Conservation (phyloP, 2,329 filamentous ascomycete genomes). For the Aspergillus sp. region DNA sequence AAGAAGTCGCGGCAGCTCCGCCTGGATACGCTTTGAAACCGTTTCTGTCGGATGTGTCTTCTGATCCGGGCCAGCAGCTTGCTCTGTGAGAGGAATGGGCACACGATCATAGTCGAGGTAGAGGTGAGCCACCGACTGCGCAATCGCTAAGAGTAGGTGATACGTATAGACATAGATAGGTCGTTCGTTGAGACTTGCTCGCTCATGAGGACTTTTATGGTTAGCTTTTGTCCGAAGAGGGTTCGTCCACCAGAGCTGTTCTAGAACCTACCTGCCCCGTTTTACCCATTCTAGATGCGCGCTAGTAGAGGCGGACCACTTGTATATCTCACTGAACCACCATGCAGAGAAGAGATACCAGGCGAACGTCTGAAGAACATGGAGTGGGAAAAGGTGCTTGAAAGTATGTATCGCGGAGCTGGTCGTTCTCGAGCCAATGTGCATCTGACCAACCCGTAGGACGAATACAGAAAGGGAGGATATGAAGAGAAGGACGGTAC, state of each 20-base stretch:
- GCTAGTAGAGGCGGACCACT: constrained; percentile 67
- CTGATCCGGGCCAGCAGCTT: constrained; percentile 37
- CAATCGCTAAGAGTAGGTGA: constrained; percentile 68
- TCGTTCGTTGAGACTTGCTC: constrained; percentile 80
- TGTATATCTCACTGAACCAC: constrained; percentile 79
- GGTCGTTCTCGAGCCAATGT: constrained; percentile 74
- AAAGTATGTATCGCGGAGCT: constrained; percentile 70
- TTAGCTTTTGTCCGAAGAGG: constrained; percentile 7
- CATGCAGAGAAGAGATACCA: constrained; percentile 80
- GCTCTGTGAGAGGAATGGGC: constrained; percentile 52
- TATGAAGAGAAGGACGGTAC: constrained; percentile 75
- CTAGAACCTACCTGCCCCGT: constrained; percentile 61
- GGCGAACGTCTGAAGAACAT: constrained; percentile 70
- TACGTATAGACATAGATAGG: constrained; percentile 78
- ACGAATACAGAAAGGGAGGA: constrained; percentile 79
- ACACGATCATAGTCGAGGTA: constrained; percentile 75
- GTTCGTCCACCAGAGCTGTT: not conserved
- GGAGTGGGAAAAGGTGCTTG: constrained; percentile 59
- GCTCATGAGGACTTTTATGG: constrained; percentile 59
- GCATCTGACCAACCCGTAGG: constrained; percentile 82
- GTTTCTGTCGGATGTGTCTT: constrained; percentile 42
- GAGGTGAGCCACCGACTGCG: constrained; percentile 73
- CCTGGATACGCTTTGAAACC: constrained; percentile 45
- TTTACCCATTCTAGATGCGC: constrained; percentile 75
- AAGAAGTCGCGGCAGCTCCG: constrained; percentile 35